Percentiles rank a stretch among this genome's conserved stretches.
These are phyloP conservation scores for Epithemia pelagica DNA, from an alignment of 108 stramenopile genomes.

Conservation along the genomic window DNA sequence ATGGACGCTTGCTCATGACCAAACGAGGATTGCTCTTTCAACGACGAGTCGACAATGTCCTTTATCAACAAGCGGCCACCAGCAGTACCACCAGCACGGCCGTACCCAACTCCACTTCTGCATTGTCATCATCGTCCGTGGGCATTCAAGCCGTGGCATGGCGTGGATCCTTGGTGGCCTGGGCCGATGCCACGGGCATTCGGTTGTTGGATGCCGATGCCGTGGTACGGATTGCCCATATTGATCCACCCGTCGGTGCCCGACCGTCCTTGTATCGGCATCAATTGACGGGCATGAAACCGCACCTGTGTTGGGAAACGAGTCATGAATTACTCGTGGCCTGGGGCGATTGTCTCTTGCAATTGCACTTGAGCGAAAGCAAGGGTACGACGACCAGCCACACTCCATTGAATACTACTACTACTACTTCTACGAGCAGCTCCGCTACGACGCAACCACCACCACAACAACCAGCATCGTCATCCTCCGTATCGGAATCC, in stretches of 20 bases:
- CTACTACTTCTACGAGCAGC: neutral
- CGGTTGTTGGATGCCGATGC: conserved; percentile 61
- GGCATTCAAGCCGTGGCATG: conserved; percentile 70
- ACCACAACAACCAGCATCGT: conserved; percentile 4
- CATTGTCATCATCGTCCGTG: neutral
- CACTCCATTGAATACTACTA: neutral
- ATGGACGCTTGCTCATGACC: conserved; percentile 60
- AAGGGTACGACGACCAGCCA: neutral
- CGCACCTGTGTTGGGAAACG: conserved; percentile 57
- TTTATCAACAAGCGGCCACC: conserved; percentile 30
- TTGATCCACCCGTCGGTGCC: conserved; percentile 81
- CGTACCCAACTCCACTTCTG: conserved; percentile 11
- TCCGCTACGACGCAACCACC: neutral
- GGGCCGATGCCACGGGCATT: conserved; percentile 75
- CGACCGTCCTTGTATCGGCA: conserved; percentile 54
- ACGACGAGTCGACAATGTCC: conserved; percentile 37
- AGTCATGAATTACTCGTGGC: conserved; percentile 45
- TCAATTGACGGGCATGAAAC: conserved; percentile 34
- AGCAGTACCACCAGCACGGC: conserved; percentile 6
- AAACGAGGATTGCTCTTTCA: conserved; percentile 42
- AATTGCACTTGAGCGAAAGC: conserved; percentile 38
- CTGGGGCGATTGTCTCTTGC: conserved; percentile 87
- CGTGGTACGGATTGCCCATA: conserved; percentile 68
- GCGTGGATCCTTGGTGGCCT: conserved; percentile 66
- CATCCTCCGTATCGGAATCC: neutral